Percentiles rank a stretch among this genome's conserved stretches.
phyloP scores from a whole-genome alignment of 106 monocot species.

The Agapanthus africanus region DNA sequence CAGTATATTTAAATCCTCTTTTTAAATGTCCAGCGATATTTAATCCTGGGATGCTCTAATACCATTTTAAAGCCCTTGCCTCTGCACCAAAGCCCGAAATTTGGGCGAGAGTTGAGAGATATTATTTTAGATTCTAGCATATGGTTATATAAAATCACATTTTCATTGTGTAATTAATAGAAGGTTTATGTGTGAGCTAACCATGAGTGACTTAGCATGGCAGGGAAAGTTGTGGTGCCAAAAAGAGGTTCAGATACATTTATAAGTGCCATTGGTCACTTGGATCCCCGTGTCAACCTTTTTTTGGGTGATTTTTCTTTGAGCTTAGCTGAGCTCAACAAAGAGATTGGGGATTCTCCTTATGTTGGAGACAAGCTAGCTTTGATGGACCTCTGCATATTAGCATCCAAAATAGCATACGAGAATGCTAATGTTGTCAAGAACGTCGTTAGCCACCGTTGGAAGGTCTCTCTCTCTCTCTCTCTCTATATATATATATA shows the following conservation, averaged over 20 bases:
- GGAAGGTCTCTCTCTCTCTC: too few relatives aligned
- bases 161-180: neutral
- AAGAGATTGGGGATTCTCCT: neutral
- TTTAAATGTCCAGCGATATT: too few relatives aligned
- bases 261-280: slow-evolving; percentile 36
- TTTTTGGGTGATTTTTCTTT: neutral
- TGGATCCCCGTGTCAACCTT: slow-evolving; percentile 44
- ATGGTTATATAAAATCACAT: neutral
- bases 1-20: too few relatives aligned
- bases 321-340: neutral
- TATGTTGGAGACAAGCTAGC: slow-evolving; percentile 9
- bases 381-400: slow-evolving; percentile 49
- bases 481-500: too few relatives aligned
- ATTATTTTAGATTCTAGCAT: neutral
- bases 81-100: too few relatives aligned
- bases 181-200: neutral
- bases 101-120: too few relatives aligned
- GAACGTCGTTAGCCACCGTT: slow-evolving; percentile 19
- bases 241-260: slow-evolving; percentile 33
- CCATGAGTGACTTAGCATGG: too few relatives aligned
- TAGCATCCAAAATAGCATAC: slow-evolving; percentile 58
- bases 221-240: slow-evolving; percentile 39
- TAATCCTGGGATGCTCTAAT: too few relatives aligned
- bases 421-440: slow-evolving; percentile 44
- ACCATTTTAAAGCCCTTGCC: too few relatives aligned